phyloP scores from a whole-genome alignment of 257 asterid genomes.

The Solanum chiquidenum region DNA sequence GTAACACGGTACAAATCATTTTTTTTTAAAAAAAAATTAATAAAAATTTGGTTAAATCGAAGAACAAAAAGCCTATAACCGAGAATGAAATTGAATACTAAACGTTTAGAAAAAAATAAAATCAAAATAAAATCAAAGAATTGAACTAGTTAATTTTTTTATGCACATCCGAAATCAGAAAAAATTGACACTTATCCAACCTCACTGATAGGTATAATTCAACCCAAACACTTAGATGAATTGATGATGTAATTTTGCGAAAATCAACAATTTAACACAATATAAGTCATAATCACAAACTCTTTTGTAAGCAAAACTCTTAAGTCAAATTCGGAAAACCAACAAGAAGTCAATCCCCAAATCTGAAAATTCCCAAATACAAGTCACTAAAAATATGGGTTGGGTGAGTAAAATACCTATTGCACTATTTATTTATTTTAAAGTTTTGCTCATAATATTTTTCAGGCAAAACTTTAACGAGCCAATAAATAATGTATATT shows the following conservation, averaged over 20 bases:
- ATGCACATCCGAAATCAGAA: no score
- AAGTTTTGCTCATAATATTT: no score
- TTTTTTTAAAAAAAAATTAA: no score
- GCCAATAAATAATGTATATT: no score
- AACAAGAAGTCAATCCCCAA: no score
- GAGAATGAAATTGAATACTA: no score
- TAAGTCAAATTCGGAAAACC: not conserved
- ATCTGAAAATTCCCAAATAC: not conserved
- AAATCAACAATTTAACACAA: not conserved
- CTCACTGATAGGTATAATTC: not conserved
- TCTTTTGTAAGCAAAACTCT: not conserved
- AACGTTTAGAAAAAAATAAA: no score
- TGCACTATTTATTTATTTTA: no score
- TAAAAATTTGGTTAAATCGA: not conserved
- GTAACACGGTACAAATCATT: not conserved
- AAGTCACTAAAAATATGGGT: not conserved
- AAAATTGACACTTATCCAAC: not conserved
- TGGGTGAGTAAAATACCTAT: not conserved
- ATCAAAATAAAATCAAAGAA: no score
- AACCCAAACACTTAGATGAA: not conserved
- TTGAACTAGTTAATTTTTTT: no score
- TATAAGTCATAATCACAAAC: not conserved
- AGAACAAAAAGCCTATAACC: not conserved
- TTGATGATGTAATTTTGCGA: not conserved
- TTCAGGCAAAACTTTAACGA: no score